Evolutionary conservation across 495 filamentous ascomycete genomes (phyloP), one percentile per base, ranked within the genome.

Genomic region (Lindgomyces ingoldianus): DNA sequence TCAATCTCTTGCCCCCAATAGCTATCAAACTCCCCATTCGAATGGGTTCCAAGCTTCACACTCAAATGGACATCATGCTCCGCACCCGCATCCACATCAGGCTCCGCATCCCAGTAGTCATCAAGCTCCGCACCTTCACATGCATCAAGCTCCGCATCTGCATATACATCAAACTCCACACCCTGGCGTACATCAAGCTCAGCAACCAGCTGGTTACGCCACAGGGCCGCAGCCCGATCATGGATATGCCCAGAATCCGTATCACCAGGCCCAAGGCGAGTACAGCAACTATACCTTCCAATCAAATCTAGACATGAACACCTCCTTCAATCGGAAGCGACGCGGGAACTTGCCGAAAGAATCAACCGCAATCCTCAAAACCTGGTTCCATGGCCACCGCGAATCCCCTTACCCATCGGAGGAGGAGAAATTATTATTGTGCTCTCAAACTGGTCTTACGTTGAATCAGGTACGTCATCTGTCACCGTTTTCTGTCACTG

Each of bases 261-360:
- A 50, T 14, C 49, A 51, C 12, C 48, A 61, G 14, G 51, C 51
- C 8, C 3, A 47, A 16, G 53, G 58, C 16, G 54, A 39, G 25
- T 52, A 64, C 41, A 39, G 33, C 33, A 61, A 60, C 36, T 69
- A 56, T 56, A 48, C 36, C 3, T 69, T 69, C 44, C 66, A 69
- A 30, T 58, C 58, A 4, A 25, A 21, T 2, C 16, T 57, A 16
- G 66, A 49, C 19, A 30, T 44, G 12, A 42, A 60, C 3, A 56
- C 44, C 29, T 21, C 30, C 14, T 64, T 64, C 51, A 64, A 63
- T 29, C 39, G 61, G 47, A 70, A 70, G 42, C 78, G 91, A 52
- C 85, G 91, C 44, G 91, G 91, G 2, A 96, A 96, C 67, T 76
- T 96, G 16, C 91, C 91, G 19, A 95, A 94, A 73, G 86, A 90